Evolutionary conservation across 129 eudicot genomes (phyloP), one percentile per base, ranked within the genome.

Genomic region (Calendula officinalis): DNA sequence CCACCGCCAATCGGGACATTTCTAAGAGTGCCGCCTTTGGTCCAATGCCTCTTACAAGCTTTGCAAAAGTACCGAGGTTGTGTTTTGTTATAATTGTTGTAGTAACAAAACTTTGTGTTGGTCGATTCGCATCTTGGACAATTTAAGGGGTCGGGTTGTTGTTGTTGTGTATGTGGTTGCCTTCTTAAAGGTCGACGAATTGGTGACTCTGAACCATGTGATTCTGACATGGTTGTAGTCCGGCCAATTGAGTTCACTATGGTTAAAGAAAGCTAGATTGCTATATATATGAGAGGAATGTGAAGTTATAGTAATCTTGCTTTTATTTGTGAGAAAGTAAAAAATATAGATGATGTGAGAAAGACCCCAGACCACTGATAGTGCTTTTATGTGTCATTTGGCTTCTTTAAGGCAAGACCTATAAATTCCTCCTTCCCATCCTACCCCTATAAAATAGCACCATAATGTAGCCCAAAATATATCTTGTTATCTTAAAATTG

Each of bases 21-120:
- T 2, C 97, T 87, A 52, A 89, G 90, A 35, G 83, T 80, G 62
- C 97, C 97, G 3, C 95, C 97, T 47, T 77, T 81, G 17, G 97
- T 89, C 97, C 97, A 90, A 74, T 90, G 88, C 56, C 97, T 74
- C 75, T 86, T 86, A 50, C 97, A 90, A 33, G 86, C 72, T 72
- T 90, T 90, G 73, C 97, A 90, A 38, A 86, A 81, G 75, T 90
- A 83, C 32, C 97, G 76, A 51, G 95, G 97, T 67, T 90, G 97
- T 5, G 89, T 69, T 62, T 84, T 90, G 78, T 86, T 90, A 84
- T 90, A 90, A 64, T 89, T 89, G 72, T 89, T 89, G 84, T 83
- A 89, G 80, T 89, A 89, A 64, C 97, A 89, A 42, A 89, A 89
- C 70, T 89, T 89, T 16, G 97, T 89, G 74, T 89, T 83, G 6